A percentile compares a stretch with the other conserved stretches of the same genome.
phyloP scores from a whole-genome alignment of 228 moss, liverwort and hornwort genomes.

The Sphagnum magellanicum region DNA sequence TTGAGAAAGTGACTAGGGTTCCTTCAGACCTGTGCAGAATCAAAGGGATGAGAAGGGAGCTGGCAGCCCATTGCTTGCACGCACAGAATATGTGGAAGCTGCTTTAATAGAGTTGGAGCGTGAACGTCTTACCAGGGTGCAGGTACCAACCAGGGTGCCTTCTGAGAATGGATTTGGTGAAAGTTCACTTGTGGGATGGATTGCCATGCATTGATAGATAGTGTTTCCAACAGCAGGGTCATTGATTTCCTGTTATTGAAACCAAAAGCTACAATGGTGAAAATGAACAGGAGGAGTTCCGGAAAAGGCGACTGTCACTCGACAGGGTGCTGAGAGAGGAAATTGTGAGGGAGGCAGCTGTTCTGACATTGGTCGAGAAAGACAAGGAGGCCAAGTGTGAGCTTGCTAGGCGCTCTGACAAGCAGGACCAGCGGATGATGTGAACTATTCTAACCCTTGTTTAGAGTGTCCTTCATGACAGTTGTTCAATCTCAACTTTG shows the following conservation, averaged over 20 bases:
- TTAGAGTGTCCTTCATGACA: too few species aligned
- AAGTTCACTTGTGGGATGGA: background rate
- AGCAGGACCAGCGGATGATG: constrained; percentile 84
- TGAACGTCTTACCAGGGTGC: constrained; percentile 67
- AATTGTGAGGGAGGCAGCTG: constrained; percentile 42
- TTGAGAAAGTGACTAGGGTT: background rate
- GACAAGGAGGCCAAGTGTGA: constrained; percentile 69
- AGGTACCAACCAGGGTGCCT: constrained; percentile 33
- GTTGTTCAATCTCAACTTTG: too few species aligned
- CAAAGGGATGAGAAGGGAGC: constrained; percentile 12
- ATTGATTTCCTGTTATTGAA: background rate
- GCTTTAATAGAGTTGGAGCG: constrained; percentile 71
- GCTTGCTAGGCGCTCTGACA: constrained; percentile 68
- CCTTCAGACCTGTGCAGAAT: constrained; percentile 7
- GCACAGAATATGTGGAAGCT: constrained; percentile 70
- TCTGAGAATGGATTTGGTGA: background rate
- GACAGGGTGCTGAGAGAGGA: constrained; percentile 60
- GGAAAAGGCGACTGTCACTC: constrained; percentile 47
- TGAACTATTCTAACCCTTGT: constrained; percentile 7
- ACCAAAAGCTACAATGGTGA: background rate
- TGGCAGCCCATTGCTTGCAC: constrained; percentile 51
- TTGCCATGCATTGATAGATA: background rate
- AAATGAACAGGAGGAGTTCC: constrained; percentile 62
- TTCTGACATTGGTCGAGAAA: constrained; percentile 52
- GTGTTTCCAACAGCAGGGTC: background rate